Evolutionary conservation across 257 asterid genomes (phyloP), one percentile per base, ranked within the genome.

Genomic region (Scutellaria baicalensis): DNA sequence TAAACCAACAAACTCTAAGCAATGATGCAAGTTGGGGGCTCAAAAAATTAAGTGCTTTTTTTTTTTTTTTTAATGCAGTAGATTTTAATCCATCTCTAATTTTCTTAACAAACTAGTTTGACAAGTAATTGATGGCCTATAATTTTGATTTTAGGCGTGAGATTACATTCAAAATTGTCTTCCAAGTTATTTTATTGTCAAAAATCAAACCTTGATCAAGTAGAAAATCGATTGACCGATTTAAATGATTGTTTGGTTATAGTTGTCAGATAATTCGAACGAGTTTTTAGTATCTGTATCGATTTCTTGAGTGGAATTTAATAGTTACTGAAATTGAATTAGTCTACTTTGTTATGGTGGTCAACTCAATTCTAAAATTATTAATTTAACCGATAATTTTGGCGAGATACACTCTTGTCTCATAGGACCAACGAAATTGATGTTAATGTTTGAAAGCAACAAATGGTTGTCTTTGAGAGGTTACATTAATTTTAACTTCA

Each of bases 21-120:
- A 64, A 70, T 79, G 63, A 75, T 78, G 61, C 3, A 23, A 14
- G 64, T 75, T 75, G 40, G 71, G 74, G 72, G 75, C 81, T 75
- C 57, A 40, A 78, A 62, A 62, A 75, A 47, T 33, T 42, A 66
- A 39, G 45, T 64, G 60, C 1, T 33, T 54, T 52, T 9, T 33
- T 16, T 6, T 7, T 38, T 33, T 45, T 40, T 5, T 33, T 5
- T 65, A 48, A 45, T 64, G 58, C 9, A n/a, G 14, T 17, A 27
- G 2, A 27, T 2, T 62, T 14, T 43, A 6, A 14, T 62, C 13
- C 8, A 9, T 52, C 52, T 23, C 38, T 52, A 51, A 66, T 16
- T 36, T 17, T 38, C 36, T 35, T 36, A 36, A 7, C 6, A 13
- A 31, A 67, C 8, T 9, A 66, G 38, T 27, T 27, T 27, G 51